Evolutionary conservation across 257 asterid species (phyloP).

Genomic region (Nicotiana sylvestris): DNA sequence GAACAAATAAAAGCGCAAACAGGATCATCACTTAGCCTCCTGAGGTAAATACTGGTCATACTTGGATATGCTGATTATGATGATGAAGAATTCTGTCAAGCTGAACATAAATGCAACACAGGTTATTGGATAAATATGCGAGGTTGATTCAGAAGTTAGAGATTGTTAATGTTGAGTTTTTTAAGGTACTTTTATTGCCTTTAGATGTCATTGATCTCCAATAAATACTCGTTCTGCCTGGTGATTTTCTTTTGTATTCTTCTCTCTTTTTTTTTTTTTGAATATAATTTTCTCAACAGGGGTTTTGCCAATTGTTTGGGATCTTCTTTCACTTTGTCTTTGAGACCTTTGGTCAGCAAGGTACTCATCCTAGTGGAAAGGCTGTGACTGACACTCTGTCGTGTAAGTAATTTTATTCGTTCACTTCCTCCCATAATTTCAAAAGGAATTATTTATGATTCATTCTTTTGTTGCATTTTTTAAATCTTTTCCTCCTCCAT

Average conservation of each 20-base stretch:
- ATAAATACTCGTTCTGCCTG: slow-evolving; percentile 11
- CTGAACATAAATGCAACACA: slow-evolving; percentile 33
- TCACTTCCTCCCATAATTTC: background rate
- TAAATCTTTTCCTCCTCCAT: background rate
- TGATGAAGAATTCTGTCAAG: slow-evolving; percentile 21
- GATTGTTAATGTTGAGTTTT: slow-evolving; percentile 82
- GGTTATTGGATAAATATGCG: slow-evolving; percentile 97
- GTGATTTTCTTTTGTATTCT: slow-evolving; percentile 5
- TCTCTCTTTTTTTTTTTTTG: background rate
- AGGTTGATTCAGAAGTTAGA: slow-evolving; percentile 96
- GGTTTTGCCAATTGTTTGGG: slow-evolving; percentile 88
- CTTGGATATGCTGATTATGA: slow-evolving; percentile 12
- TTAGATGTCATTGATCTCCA: slow-evolving; percentile 14
- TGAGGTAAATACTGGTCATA: slow-evolving; percentile 50
- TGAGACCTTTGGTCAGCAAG: slow-evolving; percentile 69
- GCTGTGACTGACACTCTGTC: slow-evolving; percentile 46
- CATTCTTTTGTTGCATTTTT: slow-evolving; percentile 3
- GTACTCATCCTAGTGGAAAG: slow-evolving; percentile 58
- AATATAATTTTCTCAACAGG: slow-evolving; percentile 47
- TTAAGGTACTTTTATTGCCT: slow-evolving; percentile 50
- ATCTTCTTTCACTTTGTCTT: slow-evolving; percentile 79
- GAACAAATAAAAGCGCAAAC: slow-evolving; percentile 75
- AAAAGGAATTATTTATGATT: background rate
- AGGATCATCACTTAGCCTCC: slow-evolving; percentile 86
- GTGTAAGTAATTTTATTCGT: slow-evolving; percentile 48